phyloP scores from a whole-genome alignment of 768 basidiomycete species.

The Sarcodon sp. region DNA sequence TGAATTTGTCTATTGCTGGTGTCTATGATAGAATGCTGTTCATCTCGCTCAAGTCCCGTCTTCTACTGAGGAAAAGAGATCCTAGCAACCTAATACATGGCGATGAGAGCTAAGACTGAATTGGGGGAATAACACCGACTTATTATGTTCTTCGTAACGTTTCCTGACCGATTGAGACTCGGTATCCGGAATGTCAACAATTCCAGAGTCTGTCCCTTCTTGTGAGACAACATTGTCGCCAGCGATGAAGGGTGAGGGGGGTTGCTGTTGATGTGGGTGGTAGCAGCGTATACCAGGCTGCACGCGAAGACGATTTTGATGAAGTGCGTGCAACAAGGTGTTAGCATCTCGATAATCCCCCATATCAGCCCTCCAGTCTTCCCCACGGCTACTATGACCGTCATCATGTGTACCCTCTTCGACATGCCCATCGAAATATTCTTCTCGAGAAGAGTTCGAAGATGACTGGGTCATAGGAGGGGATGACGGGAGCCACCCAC shows the following conservation, averaged over 20 bases:
- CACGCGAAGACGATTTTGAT: conserved; percentile 14
- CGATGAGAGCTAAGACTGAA: conserved; percentile 3
- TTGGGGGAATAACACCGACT: conserved; percentile 21
- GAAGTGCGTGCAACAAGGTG: conserved; percentile 55
- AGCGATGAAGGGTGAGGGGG: neutral
- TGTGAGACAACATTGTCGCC: neutral
- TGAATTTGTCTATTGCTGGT: too few relatives aligned
- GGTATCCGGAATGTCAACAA: conserved; percentile 20
- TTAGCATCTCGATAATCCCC: conserved; percentile 49
- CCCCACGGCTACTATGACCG: too few relatives aligned
- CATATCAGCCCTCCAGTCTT: conserved; percentile 1
- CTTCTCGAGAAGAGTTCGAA: neutral
- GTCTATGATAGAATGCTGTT: too few relatives aligned
- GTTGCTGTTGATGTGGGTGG: neutral
- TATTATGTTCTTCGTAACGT: conserved; percentile 54
- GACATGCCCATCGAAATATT: too few relatives aligned
- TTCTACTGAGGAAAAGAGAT: conserved; percentile 51
- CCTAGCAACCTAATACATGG: conserved; percentile 38
- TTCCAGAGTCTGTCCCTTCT: neutral
- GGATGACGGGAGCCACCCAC: neutral
- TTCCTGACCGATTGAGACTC: conserved; percentile 31
- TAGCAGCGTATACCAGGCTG: neutral
- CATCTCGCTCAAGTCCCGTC: conserved; percentile 11
- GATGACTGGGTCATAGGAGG: neutral
- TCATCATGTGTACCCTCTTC: too few relatives aligned